Percentiles rank a stretch among this genome's conserved stretches.
phyloP scores from a whole-genome alignment of 805 yeast genomes.

The Metschnikowia lachancei region DNA sequence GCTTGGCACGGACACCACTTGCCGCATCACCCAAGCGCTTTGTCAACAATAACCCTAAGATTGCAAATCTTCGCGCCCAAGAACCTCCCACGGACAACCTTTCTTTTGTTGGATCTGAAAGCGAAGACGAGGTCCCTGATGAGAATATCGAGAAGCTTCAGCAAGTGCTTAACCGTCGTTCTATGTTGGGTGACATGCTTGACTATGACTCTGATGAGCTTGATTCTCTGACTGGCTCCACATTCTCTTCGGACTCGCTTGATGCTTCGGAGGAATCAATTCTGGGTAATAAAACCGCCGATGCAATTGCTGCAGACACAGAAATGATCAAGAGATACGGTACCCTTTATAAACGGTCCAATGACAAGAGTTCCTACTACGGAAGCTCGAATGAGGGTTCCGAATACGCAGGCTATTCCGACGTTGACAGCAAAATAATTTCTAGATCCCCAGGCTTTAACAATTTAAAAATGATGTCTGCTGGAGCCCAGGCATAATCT shows the following conservation, averaged over 20 bases:
- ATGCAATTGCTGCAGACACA: background rate
- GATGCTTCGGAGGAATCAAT: background rate
- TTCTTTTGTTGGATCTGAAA: background rate
- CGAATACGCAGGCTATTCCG: background rate
- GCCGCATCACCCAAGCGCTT: constrained; percentile 5
- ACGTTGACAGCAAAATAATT: constrained; percentile 1
- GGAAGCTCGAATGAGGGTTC: constrained; percentile 10
- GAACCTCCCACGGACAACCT: background rate
- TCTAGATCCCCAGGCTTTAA: constrained; percentile 9
- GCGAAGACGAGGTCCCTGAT: constrained; percentile 11
- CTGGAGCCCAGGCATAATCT: too few species aligned
- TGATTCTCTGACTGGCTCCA: constrained; percentile 9
- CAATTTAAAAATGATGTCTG: constrained; percentile 1
- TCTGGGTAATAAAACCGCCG: too few species aligned
- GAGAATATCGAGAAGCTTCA: constrained; percentile 26
- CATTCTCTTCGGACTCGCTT: constrained; percentile 1
- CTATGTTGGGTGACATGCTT: constrained; percentile 45
- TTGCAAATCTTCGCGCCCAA: background rate
- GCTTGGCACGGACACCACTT: constrained; percentile 5
- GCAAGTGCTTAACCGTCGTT: constrained; percentile 33
- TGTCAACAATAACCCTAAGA: background rate
- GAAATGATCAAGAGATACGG: constrained; percentile 14
- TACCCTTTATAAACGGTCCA: constrained; percentile 10
- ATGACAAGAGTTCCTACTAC: constrained; percentile 7
- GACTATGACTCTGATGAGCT: constrained; percentile 38